These are phyloP conservation scores for Neurospora tetrasperma DNA, from an alignment of 495 filamentous ascomycete species.

Conservation along the genomic window DNA sequence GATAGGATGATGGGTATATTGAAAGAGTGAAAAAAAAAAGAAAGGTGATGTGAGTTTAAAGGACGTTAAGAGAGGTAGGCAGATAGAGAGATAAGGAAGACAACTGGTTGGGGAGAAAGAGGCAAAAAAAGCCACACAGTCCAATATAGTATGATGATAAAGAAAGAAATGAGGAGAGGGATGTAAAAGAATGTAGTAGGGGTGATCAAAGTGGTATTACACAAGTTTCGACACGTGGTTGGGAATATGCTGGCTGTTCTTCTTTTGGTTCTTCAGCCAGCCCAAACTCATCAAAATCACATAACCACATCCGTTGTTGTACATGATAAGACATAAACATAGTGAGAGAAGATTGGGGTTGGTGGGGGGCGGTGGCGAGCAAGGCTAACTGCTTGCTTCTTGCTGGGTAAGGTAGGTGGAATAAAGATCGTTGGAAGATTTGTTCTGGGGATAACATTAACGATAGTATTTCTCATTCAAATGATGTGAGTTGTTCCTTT, in stretches of 20 bases:
- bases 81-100: not conserved
- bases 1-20: constrained; percentile 1
- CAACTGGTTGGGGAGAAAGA: not conserved
- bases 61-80: not conserved
- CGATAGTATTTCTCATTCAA: not conserved
- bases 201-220: not conserved
- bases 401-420: not conserved
- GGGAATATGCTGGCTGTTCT: not conserved
- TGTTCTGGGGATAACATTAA: not conserved
- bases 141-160: not conserved
- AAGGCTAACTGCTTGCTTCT: not conserved
- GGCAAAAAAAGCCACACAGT: not conserved
- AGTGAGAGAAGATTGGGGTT: not conserved
- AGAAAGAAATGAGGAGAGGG: not conserved
- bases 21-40: too few relatives aligned
- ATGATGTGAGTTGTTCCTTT: not conserved
- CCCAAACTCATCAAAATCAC: not conserved
- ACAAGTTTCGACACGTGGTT: not conserved
- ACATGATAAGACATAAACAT: constrained; percentile 1
- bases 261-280: not conserved
- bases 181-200: not conserved
- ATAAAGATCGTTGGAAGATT: not conserved
- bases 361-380: not conserved
- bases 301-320: not conserved
- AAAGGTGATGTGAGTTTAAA: not conserved